Base-by-base conservation (phyloP, 768 basidiomycete genomes). In the Podaxis sp. region DNA sequence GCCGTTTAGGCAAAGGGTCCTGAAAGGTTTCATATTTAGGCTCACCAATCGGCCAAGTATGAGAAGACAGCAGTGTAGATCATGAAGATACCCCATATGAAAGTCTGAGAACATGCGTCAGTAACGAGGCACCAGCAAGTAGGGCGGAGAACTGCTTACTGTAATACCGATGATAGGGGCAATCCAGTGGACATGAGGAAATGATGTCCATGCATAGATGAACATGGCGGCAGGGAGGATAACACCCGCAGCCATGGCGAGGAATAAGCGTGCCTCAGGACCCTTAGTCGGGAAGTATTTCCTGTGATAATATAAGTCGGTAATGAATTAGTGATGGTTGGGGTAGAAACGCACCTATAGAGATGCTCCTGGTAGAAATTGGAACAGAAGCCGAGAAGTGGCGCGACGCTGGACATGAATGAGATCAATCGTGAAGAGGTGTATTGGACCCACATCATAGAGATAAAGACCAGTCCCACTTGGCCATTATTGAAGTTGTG, bases 121-220 rank as follows among this genome's bases (percentile, higher is more conserved):
- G 27, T 19, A 40, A 49, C 24, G 40, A n/a, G 17, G 37, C 12
- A 47, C 4, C 43, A 12, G 17, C 52, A 25, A 40, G 5, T 22
- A 24, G n/a, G 24, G 12, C 12, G 37, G n/a, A 33, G 49, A 53
- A n/a, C 19, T 11, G 49, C 72, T 65, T 63, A 77, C 76, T n/a
- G 70, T 69, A 4, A 87, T 73, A 9, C 82, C 85, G 29, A 87
- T 79, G 24, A 75, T 73, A 0, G 81, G 78, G 1, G 76, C 82
- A 33, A 85, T 80, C 88, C 87, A 90, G 53, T 77, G 79, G 2
- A 88, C 77, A n/a, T 64, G 62, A 1, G 79, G 64, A 63, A 72
- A 80, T 7, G 84, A 79, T 3, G 84, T 85, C 85, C 87, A 90
- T 0, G 86, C 87, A 64, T 85, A 90, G 57, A 89, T 81, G 73